Base-by-base conservation (phyloP, 331 rosid genomes). In the Rhamnella rubrinervis region DNA sequence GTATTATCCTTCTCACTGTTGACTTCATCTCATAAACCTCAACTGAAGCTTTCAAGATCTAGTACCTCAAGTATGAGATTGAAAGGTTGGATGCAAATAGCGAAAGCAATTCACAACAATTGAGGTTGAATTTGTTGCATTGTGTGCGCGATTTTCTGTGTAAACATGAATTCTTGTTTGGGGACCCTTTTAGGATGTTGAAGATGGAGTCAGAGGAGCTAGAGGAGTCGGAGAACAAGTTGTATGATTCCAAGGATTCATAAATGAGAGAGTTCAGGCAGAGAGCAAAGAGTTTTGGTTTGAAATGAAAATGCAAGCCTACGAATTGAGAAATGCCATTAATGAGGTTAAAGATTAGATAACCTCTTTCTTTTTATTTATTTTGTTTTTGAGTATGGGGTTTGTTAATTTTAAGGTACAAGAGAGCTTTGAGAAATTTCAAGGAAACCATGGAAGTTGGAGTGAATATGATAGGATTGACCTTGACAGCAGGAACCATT, bases 401-500 rank as follows among this genome's bases (percentile, higher is more conserved):
- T 20, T 56, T 5, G 11, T 56, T 56, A 12, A 8, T 21, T 80
- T 78, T 76, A 85, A 88, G 92, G 39, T 85, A 55, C 83, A 70
- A 68, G 79, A 81, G 4, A 84, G 72, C 71, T 81, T 86, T 69
- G 57, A 44, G 65, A 78, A 82, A 53, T 81, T 84, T 25, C 86
- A 87, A 61, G 81, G 81, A 50, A 75, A 82, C 84, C 74, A 72
- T 55, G 69, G 56, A 35, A 55, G 73, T 61, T 72, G 75, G 1
- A 39, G 71, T 53, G 77, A 81, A 23, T 23, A 23, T 23, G 23
- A 23, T 23, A 13, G 98, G 98, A 66, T 82, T 93, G 84, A 93
- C 98, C 66, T 80, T 93, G 85, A 91, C 97, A 14, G 97, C 98
- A 39, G 97, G 98, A 68, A 81, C 91, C 67, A 67, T 93, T 70